phyloP scores from a whole-genome alignment of 2,329 filamentous ascomycete species.

The Tolypocladium ophioglossoides region DNA sequence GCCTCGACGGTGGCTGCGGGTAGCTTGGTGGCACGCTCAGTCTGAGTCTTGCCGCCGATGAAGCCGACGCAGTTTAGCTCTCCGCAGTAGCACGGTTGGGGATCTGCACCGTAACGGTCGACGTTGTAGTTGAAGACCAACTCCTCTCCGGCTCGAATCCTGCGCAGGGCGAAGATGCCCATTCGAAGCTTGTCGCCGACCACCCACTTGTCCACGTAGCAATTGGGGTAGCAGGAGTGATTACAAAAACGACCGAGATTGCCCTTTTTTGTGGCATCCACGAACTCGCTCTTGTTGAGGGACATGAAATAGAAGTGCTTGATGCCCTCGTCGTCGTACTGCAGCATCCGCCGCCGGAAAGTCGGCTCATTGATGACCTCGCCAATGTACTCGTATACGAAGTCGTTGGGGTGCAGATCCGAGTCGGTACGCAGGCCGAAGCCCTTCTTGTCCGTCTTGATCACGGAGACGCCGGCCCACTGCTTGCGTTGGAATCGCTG shows the following conservation, averaged over 20 bases:
- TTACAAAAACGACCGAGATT: slow-evolving; percentile 97
- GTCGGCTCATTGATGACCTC: slow-evolving; percentile 92
- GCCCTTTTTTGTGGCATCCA: slow-evolving; percentile 93
- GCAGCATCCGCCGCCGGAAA: slow-evolving; percentile 80
- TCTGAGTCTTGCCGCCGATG: slow-evolving; percentile 96
- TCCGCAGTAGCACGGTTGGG: slow-evolving; percentile 92
- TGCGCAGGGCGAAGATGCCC: slow-evolving; percentile 90
- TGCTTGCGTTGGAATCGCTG: slow-evolving; percentile 86
- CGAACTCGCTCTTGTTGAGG: slow-evolving; percentile 88
- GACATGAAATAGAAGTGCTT: slow-evolving; percentile 99
- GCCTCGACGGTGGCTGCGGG: slow-evolving; percentile 86
- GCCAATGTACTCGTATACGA: slow-evolving; percentile 97
- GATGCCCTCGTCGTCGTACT: slow-evolving; percentile 93
- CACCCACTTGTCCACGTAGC: slow-evolving; percentile 99
- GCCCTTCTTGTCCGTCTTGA: slow-evolving; percentile 97
- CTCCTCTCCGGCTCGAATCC: slow-evolving; percentile 81
- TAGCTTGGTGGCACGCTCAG: slow-evolving; percentile 86
- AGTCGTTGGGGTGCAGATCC: slow-evolving; percentile 71
- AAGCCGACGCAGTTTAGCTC: slow-evolving; percentile 92
- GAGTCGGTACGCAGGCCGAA: slow-evolving; percentile 79
- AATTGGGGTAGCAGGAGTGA: slow-evolving; percentile 97
- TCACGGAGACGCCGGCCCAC: slow-evolving; percentile 85
- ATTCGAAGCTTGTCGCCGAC: slow-evolving; percentile 95
- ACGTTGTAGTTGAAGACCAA: slow-evolving; percentile 99
- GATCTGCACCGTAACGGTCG: slow-evolving; percentile 92